Evolutionary conservation across 73 alveolate genomes (phyloP).

Genomic region (Breviolum minutum): DNA sequence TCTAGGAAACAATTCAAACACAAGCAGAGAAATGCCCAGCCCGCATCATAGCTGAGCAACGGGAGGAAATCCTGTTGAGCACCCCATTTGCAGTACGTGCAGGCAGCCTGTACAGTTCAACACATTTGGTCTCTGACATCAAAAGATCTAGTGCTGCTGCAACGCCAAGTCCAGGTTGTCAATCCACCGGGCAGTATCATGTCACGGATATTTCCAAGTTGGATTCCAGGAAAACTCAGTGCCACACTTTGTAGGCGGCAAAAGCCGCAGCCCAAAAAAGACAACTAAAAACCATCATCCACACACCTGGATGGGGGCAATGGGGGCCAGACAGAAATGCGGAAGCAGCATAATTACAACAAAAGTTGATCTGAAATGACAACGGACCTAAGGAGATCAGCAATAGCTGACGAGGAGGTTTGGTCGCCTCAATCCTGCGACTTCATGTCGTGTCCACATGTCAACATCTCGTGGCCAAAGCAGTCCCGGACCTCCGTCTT

Average conservation of each 20-base stretch:
- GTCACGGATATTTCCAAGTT: too few relatives aligned
- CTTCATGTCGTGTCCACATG: neutral
- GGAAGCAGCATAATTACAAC: neutral
- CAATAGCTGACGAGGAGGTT: constrained; percentile 23
- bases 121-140: too few relatives aligned
- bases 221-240: neutral
- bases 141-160: too few relatives aligned
- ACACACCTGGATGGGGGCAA: neutral
- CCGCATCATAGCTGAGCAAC: neutral
- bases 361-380: neutral
- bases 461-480: neutral
- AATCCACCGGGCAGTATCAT: too few relatives aligned
- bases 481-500: constrained; percentile 2
- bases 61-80: constrained; percentile 55
- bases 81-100: constrained; percentile 68
- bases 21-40: neutral
- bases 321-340: neutral
- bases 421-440: neutral
- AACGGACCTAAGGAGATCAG: constrained; percentile 3
- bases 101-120: constrained; percentile 22
- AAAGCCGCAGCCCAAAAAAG: constrained; percentile 30
- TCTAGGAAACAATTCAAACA: neutral
- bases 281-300: neutral
- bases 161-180: too few relatives aligned
- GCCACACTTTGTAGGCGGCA: constrained; percentile 5